Evolutionary conservation across 2,329 filamentous ascomycete genomes (phyloP), one percentile per base, ranked within the genome.

Genomic region (Apiospora marii): DNA sequence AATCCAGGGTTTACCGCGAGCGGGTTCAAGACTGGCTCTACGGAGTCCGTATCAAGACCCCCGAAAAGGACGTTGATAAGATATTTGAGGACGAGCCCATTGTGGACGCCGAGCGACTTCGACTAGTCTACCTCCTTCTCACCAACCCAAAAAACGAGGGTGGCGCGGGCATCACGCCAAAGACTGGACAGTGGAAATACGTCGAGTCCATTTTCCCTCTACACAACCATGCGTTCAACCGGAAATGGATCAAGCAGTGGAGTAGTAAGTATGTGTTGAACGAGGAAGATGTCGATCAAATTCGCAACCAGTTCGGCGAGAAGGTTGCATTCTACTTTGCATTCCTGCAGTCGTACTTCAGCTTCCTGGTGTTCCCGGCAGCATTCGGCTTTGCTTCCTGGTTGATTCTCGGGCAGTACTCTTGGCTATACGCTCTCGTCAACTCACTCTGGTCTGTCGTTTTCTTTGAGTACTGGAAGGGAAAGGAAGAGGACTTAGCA

Each of bases 391-490:
- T 94, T 53, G 87, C 89, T 0, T 90, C 92, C 16, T 98, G 94
- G 93, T 82, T 95, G 43, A 85, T 97, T n/a, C 86, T 98, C 0
- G 94, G 94, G 12, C 90, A 92, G 72, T 98, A 95, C 83, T 98
- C 95, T 1, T 89, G 91, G 72, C 82, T 95, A 69, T 98, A 97
- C 78, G 94, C 93, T 19, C 82, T 95, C 0, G 87, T 92, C 64
- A 95, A 92, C 79, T 92, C 91, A 46, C 84, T 98, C n/a, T 98
- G 95, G 94, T 92, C 92, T 72, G 91, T 96, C 3, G 85, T 96
- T 68, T 98, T 98, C 80, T 93, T 97, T 72, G 96, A 98, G 81
- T 98, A 93, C 82, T 98, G 96, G 96, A 98, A 97, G 84, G 93
- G 96, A 78, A 94, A 97, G 81, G 94, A 98, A 82, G 87, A 92